Conservation (phyloP, 1,284 basidiomycete species). For the Flammula alnicola region DNA sequence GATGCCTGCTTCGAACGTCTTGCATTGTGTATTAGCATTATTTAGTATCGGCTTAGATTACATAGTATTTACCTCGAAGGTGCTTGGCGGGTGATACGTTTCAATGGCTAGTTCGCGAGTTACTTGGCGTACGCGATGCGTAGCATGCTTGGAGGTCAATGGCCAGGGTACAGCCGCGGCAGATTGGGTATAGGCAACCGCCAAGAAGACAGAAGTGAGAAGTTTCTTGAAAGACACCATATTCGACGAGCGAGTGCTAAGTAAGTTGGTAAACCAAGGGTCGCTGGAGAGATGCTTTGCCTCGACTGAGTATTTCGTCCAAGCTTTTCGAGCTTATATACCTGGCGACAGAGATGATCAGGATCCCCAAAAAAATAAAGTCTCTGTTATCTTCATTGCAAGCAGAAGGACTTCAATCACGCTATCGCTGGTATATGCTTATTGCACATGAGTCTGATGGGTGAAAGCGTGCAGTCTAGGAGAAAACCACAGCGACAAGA, state of each 20-base stretch:
- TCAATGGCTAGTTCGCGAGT: slow-evolving; percentile 38
- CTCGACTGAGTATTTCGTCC: not conserved
- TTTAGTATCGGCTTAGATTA: not conserved
- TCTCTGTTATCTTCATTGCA: too few species aligned
- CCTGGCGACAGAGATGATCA: too few species aligned
- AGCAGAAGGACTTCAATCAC: not conserved
- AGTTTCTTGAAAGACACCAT: slow-evolving; percentile 31
- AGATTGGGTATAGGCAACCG: slow-evolving; percentile 25
- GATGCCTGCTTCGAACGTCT: slow-evolving; percentile 52
- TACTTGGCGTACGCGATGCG: slow-evolving; percentile 36
- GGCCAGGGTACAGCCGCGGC: slow-evolving; percentile 14
- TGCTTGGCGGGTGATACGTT: slow-evolving; percentile 45
- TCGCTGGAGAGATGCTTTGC: not conserved
- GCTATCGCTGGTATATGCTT: not conserved
- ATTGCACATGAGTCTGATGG: not conserved
- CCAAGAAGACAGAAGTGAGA: slow-evolving; percentile 27
- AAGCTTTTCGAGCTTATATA: not conserved
- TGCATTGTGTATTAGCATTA: not conserved
- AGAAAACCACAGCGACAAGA: not conserved
- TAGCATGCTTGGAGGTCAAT: slow-evolving; percentile 26
- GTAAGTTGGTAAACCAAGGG: not conserved
- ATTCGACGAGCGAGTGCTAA: not conserved
- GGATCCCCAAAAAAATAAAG: too few species aligned
- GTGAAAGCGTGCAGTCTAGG: not conserved
- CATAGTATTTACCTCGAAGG: slow-evolving; percentile 38